Base-by-base conservation (phyloP, 352 stramenopile genomes). In the Phytopythium sindhum region DNA sequence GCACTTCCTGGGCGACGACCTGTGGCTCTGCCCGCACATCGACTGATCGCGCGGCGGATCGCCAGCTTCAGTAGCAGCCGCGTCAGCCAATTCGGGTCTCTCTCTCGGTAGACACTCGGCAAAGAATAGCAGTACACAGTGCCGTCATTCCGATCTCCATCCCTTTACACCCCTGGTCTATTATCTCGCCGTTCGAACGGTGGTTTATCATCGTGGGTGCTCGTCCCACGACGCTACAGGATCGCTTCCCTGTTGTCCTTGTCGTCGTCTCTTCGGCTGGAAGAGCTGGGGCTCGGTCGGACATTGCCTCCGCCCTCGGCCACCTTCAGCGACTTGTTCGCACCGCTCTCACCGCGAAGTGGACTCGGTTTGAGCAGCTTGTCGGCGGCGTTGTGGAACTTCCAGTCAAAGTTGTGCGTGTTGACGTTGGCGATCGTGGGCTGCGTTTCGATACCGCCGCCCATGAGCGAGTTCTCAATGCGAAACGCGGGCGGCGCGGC, bases 1-100 rank as follows among this genome's bases (percentile, higher is more conserved):
- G 70, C 97, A 99, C 77, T 98, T 96, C 84, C 81, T 99, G 26
- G 96, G 96, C 39, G 97, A 99, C 80, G 97, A 98, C 50, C 78
- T 99, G 26, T 99, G 93, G 90, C 91, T 81, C 48, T 89, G 84
- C 45, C 65, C 80, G 41, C 81, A 84, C 60, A 93, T 96, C 55
- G 86, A 94, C 56, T 95, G 87, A 64, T 56, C 41, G 42, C 56
- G 33, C 26, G 41, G 24, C 29, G 31, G 41, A 24, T 14, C 4
- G 12, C 26, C 26, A 35, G 19, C 29, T 42, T 10, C 51, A 55
- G 29, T 37, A 12, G 48, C 15, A 19, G 48, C 26, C 24, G 9
- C 48, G 28, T 19, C 11, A 7, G 31, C 44, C 21, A 11, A 23
- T 23, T 52, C 45, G 2, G 19, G 15, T 52, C 45, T 29, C 23